These are phyloP conservation scores for Neoscytalidium dimidiatum DNA, from an alignment of 2,329 filamentous ascomycete genomes.

Conservation along the genomic window DNA sequence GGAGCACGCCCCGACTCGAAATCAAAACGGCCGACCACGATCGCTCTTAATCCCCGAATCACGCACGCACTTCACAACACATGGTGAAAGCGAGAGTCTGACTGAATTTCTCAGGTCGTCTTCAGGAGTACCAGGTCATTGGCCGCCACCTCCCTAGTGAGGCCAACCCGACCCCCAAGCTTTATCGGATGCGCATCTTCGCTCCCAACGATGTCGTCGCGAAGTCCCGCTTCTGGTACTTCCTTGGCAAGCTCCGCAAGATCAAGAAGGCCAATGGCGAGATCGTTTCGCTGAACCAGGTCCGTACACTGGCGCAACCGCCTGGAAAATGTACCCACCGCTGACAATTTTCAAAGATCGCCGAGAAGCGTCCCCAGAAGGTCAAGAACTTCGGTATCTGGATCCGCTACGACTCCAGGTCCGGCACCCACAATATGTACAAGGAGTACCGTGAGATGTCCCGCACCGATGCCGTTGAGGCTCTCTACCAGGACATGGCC, in stretches of 20 bases:
- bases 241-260: conserved; percentile 98
- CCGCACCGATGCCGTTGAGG: conserved; percentile 90
- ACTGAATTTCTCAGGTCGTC: conserved; percentile 72
- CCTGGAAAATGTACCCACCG: background rate
- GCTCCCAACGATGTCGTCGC: conserved; percentile 96
- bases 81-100: background rate
- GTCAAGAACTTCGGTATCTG: conserved; percentile 99
- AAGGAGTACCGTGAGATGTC: conserved; percentile 99
- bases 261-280: conserved; percentile 99
- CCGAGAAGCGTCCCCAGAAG: conserved; percentile 98
- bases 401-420: conserved; percentile 99
- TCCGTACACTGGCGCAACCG: conserved; percentile 54
- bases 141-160: conserved; percentile 98
- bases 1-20: background rate
- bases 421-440: conserved; percentile 99
- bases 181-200: conserved; percentile 99
- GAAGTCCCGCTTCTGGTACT: conserved; percentile 99
- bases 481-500: conserved; percentile 99
- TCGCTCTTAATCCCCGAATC: background rate
- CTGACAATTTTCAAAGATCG: conserved; percentile 62
- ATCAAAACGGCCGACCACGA: background rate
- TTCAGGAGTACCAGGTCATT: conserved; percentile 99
- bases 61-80: background rate
- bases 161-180: conserved; percentile 93
- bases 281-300: conserved; percentile 95